Evolutionary conservation across 306 rosid species (phyloP).

Genomic region (Rosa rugosa): DNA sequence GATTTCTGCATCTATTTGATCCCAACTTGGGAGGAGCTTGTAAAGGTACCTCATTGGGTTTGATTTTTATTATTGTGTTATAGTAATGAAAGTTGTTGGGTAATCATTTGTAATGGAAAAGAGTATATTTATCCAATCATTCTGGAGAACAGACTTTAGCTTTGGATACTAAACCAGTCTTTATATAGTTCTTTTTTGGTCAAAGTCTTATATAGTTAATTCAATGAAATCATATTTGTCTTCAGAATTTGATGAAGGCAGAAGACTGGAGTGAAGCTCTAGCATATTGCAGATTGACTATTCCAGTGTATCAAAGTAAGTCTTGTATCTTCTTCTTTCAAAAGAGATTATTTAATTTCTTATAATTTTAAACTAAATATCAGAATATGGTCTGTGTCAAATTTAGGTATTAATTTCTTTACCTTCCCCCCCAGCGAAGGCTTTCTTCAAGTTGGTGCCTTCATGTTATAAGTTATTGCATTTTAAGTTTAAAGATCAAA

Average conservation of each 20-base stretch:
- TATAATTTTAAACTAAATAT: neutral
- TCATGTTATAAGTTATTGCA: constrained; percentile 16
- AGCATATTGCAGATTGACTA: constrained; percentile 76
- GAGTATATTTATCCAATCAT: neutral
- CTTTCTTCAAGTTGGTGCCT: constrained; percentile 20
- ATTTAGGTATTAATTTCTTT: constrained; percentile 15
- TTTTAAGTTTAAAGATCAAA: constrained; percentile 9
- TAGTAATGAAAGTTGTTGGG: neutral
- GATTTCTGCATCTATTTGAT: constrained; percentile 62
- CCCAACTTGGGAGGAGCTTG: constrained; percentile 79
- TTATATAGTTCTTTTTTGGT: too few species aligned
- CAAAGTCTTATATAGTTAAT: neutral
- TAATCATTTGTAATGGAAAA: neutral
- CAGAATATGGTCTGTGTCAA: neutral
- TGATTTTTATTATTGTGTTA: constrained; percentile 13
- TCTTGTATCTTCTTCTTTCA: neutral
- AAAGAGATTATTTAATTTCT: neutral
- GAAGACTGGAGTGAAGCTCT: constrained; percentile 84
- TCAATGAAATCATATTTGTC: constrained; percentile 1
- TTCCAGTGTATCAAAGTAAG: constrained; percentile 83
- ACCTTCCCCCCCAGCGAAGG: constrained; percentile 2
- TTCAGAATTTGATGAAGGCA: constrained; percentile 81
- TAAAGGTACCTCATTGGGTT: constrained; percentile 52
- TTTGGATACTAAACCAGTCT: neutral
- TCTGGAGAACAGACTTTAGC: neutral